Evolutionary conservation across 441 rosid genomes (phyloP).

Genomic region (Populus hybrid): DNA sequence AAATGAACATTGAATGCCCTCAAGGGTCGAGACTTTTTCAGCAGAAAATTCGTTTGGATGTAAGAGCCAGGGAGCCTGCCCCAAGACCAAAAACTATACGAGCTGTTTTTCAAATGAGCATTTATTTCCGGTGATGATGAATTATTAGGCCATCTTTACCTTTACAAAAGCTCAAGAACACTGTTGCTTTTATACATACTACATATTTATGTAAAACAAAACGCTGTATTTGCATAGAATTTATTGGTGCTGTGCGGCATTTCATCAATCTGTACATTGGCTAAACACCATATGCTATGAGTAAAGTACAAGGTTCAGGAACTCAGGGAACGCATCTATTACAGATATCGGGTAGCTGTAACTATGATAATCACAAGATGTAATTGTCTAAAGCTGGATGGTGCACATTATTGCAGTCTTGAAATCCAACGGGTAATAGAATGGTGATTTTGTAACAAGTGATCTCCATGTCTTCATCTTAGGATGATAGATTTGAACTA

Average conservation of each 20-base stretch:
- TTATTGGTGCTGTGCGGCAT: neutral
- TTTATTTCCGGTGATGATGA: too few relatives aligned
- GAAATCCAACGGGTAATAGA: constrained; percentile 50
- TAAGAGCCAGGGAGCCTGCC: too few relatives aligned
- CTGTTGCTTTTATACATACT: neutral
- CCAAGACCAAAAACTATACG: too few relatives aligned
- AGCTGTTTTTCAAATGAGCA: too few relatives aligned
- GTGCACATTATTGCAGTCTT: constrained; percentile 66
- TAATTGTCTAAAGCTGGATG: constrained; percentile 41
- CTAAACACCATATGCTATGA: neutral
- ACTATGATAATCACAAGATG: neutral
- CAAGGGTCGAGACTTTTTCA: too few relatives aligned
- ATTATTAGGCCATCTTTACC: neutral
- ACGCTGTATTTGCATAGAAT: neutral
- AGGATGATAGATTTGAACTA: constrained; percentile 70
- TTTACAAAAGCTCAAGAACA: neutral
- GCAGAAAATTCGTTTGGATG: too few relatives aligned
- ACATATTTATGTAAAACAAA: neutral
- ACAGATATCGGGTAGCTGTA: constrained; percentile 2
- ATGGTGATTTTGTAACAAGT: constrained; percentile 51
- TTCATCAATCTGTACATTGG: constrained; percentile 23
- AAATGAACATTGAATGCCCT: too few relatives aligned
- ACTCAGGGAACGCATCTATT: neutral
- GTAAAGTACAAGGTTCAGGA: constrained; percentile 1
- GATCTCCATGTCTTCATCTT: constrained; percentile 72